Conservation (phyloP, 2,329 filamentous ascomycete genomes). For the Paramyrothecium roridum region DNA sequence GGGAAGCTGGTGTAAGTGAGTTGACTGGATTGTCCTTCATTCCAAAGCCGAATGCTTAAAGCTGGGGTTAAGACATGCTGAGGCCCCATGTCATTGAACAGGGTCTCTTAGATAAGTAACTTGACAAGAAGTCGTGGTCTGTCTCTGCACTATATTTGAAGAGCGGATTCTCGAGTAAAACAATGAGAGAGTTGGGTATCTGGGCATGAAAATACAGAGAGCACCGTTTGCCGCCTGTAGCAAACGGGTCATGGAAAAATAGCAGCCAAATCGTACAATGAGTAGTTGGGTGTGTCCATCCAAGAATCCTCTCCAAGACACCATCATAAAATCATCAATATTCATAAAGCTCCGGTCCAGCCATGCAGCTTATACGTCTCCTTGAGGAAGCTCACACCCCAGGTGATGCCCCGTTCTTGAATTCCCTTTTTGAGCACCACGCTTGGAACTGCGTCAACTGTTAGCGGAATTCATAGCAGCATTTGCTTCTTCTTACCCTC, state of each 20-base stretch:
- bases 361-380: constrained; percentile 11
- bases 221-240: not conserved
- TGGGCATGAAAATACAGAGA: not conserved
- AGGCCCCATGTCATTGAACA: not conserved
- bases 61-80: not conserved
- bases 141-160: too few relatives aligned
- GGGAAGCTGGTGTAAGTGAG: not conserved
- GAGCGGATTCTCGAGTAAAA: not conserved
- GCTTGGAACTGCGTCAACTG: constrained; percentile 13
- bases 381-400: constrained; percentile 11
- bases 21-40: not conserved
- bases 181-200: not conserved
- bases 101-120: too few relatives aligned
- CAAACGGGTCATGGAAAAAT: not conserved
- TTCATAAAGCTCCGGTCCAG: constrained; percentile 4
- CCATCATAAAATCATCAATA: too few relatives aligned
- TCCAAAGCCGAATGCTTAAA: not conserved
- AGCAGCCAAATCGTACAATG: not conserved
- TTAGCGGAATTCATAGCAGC: not conserved
- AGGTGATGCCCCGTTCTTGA: constrained; percentile 10
- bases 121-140: too few relatives aligned
- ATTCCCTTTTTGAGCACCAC: constrained; percentile 9
- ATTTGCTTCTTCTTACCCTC: constrained; percentile 14
- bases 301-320: too few relatives aligned
- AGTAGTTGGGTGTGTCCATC: not conserved